Percentiles rank a stretch among this genome's conserved stretches.
Evolutionary conservation across 352 stramenopile genomes (phyloP).

Genomic region (Globisporangium heterothallicum): DNA sequence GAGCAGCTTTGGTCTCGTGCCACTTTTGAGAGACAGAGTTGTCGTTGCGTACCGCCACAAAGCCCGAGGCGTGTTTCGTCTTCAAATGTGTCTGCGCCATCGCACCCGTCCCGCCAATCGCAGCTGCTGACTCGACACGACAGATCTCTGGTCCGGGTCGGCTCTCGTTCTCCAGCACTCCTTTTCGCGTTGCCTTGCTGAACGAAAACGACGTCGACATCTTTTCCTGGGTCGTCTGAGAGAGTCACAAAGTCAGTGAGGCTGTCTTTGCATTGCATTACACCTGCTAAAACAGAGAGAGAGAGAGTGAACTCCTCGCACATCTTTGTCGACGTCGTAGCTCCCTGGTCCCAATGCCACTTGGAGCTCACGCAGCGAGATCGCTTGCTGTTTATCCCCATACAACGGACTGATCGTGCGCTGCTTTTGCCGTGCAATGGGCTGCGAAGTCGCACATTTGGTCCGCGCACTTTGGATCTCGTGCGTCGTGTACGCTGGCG

Average conservation of each 20-base stretch:
- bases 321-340: conserved; percentile 50
- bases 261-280: too few relatives aligned
- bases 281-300: too few relatives aligned
- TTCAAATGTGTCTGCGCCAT: conserved; percentile 19
- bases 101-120: conserved; percentile 5
- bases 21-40: too few relatives aligned
- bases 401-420: conserved; percentile 1
- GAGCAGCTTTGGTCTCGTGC: too few relatives aligned
- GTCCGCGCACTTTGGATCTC: conserved; percentile 25
- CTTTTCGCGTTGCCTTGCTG: conserved; percentile 31
- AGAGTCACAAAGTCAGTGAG: neutral
- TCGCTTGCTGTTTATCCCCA: neutral
- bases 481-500: conserved; percentile 30
- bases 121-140: conserved; percentile 1
- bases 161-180: conserved; percentile 32
- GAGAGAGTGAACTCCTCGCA: conserved; percentile 8
- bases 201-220: conserved; percentile 48
- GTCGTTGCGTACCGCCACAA: conserved; percentile 27
- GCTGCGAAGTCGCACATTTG: neutral
- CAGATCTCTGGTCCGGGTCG: conserved; percentile 12
- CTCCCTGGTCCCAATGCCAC: conserved; percentile 42
- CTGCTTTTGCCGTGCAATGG: conserved; percentile 9
- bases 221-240: conserved; percentile 36
- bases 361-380: conserved; percentile 19
- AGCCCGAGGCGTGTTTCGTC: conserved; percentile 29